Evolutionary conservation across 169 alveolate genomes (phyloP).

Genomic region (Plasmodium falciparum): DNA sequence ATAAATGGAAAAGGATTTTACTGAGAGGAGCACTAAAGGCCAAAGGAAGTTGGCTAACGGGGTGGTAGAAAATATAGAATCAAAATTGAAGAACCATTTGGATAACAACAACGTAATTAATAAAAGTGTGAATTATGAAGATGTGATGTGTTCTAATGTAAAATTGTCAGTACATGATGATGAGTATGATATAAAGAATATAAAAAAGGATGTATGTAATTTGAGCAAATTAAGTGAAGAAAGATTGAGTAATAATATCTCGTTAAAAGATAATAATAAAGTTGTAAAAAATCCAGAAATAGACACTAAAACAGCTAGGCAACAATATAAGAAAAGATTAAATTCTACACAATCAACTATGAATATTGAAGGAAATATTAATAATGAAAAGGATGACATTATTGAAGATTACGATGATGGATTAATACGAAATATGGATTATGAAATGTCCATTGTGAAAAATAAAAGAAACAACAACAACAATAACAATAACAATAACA

Average conservation of each 20-base stretch:
- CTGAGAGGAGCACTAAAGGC: no score
- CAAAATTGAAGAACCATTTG: no score
- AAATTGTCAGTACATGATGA: not conserved
- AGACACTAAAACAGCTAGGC: not conserved
- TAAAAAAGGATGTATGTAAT: not conserved
- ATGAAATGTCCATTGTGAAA: not conserved
- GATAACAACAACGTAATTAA: no score
- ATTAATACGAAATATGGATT: not conserved
- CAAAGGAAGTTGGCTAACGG: no score
- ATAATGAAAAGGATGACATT: not conserved
- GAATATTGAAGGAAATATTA: slow-evolving; percentile 37
- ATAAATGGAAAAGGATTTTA: no score
- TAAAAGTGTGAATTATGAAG: not conserved
- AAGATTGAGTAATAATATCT: not conserved
- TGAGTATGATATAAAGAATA: not conserved
- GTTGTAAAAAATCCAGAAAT: not conserved
- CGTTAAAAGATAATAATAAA: not conserved
- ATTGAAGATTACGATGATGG: not conserved
- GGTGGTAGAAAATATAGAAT: no score
- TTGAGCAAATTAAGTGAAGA: slow-evolving; percentile 9
- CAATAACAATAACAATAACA: not conserved
- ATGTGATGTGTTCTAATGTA: not conserved
- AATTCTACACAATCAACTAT: slow-evolving; percentile 57
- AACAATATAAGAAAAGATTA: slow-evolving; percentile 9
- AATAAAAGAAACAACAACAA: not conserved